Evolutionary conservation across 129 eudicot species (phyloP), one percentile per base, ranked within the genome.

Genomic region (Escallonia herrerae): DNA sequence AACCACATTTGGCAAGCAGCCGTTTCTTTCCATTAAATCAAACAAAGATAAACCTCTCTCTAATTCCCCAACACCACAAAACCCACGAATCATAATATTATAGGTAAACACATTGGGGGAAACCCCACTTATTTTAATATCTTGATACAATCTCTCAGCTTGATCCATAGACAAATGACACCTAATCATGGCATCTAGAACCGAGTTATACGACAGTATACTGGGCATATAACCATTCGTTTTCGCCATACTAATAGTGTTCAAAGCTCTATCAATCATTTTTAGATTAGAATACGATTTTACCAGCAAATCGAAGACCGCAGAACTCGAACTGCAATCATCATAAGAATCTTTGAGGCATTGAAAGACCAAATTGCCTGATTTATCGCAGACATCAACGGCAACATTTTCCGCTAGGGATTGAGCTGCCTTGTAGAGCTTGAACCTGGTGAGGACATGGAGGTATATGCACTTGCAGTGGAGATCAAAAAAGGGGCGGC

Each of bases 1-100:
- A 38, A 94, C 97, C 69, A 89, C 90, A 78, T 86, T 94, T 4
- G 96, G 95, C 70, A 83, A 72, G 62, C 89, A 89, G 11, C 95
- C 97, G 5, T 67, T 78, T 10, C 61, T 83, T 77, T 79, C 81
- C 99, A 94, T 94, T 55, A 77, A 80, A 39, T 56, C 58, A 7
- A 82, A 80, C 43, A 83, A 70, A 4, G 15, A 73, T 38, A 89
- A 77, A 39, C 86, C 99, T 65, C 55, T 79, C 0, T 72, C 79
- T 73, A 93, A 14, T 3, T 83, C 83, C 59, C 72, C 51, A 65
- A 77, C 77, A n/a, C 60, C 80, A 62, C 83, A 83, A 73, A 87
- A 77, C 33, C 97, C 99, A 1, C 91, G 76, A 33, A 93, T 93
- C 81, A 94, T n/a, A 40, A 94, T 89, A 60, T 94, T 94, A 55